Conservation (phyloP, 2,329 filamentous ascomycete genomes). For the Beauveria caledonica region DNA sequence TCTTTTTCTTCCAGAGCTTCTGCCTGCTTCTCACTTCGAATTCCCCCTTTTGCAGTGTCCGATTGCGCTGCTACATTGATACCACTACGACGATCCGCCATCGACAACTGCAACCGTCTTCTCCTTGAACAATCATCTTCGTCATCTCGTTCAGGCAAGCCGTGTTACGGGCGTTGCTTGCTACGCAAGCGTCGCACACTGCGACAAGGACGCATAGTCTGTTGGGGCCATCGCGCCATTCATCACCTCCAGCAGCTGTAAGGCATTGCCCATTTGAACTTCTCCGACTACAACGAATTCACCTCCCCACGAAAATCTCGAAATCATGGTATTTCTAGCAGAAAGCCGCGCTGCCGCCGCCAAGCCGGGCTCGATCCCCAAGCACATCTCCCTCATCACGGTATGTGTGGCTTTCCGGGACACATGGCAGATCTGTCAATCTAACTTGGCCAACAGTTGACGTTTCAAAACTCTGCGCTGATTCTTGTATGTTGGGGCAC, state of each 20-base stretch:
- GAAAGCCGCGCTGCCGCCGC: not conserved
- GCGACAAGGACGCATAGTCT: not conserved
- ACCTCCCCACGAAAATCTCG: not conserved
- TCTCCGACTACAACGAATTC: not conserved
- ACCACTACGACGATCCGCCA: not conserved
- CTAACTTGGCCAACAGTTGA: slow-evolving; percentile 42
- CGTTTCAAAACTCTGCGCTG: slow-evolving; percentile 66
- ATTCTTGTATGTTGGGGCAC: slow-evolving; percentile 48
- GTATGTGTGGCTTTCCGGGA: slow-evolving; percentile 8
- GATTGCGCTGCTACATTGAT: not conserved
- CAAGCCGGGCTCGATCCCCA: slow-evolving; percentile 9
- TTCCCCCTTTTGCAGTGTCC: not conserved
- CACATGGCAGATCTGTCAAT: not conserved
- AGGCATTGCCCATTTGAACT: not conserved
- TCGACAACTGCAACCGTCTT: not conserved
- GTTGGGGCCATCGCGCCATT: not conserved
- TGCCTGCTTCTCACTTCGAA: not conserved
- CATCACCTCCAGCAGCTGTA: not conserved
- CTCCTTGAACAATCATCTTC: not conserved
- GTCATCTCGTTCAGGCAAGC: not conserved
- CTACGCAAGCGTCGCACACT: not conserved
- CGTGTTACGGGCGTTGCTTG: not conserved
- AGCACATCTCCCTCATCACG: slow-evolving; percentile 17
- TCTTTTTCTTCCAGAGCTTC: not conserved
- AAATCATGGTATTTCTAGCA: not conserved